A percentile compares a stretch with the other conserved stretches of the same genome.
Evolutionary conservation across 2,329 filamentous ascomycete genomes (phyloP).

Genomic region (Teratosphaeria zuluensis): DNA sequence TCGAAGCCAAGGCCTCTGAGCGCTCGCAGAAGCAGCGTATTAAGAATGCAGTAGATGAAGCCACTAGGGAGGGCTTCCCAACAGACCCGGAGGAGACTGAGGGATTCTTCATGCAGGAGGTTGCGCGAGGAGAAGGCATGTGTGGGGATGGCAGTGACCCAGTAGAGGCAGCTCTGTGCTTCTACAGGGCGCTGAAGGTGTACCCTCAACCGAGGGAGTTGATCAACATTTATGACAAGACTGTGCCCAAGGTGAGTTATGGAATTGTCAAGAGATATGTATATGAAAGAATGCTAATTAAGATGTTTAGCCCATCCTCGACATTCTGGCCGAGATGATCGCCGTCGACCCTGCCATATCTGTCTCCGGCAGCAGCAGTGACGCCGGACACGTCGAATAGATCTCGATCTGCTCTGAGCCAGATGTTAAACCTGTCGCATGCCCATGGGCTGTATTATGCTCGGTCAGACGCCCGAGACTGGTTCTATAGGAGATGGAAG

Average conservation of each 20-base stretch:
- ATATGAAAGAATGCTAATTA: conserved; percentile 2
- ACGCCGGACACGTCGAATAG: conserved; percentile 12
- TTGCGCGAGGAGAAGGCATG: conserved; percentile 76
- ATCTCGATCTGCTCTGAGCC: background rate
- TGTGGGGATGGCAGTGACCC: conserved; percentile 69
- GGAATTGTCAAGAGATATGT: background rate
- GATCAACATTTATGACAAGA: conserved; percentile 97
- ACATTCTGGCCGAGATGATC: conserved; percentile 97
- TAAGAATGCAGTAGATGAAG: conserved; percentile 64
- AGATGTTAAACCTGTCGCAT: background rate
- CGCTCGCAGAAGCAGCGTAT: conserved; percentile 64
- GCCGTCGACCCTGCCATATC: conserved; percentile 65
- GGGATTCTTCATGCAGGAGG: conserved; percentile 92
- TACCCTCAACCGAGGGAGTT: conserved; percentile 89
- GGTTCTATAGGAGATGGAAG: background rate
- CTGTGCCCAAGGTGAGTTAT: conserved; percentile 71
- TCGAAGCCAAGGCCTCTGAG: conserved; percentile 56
- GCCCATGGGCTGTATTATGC: background rate
- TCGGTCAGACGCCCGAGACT: background rate
- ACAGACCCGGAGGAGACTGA: conserved; percentile 85
- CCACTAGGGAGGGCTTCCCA: conserved; percentile 87
- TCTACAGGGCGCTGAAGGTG: conserved; percentile 98
- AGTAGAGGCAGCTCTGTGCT: conserved; percentile 81
- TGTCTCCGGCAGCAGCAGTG: conserved; percentile 21
- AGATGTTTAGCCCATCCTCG: conserved; percentile 63